phyloP scores from a whole-genome alignment of 805 yeast genomes.

The Candida multigemmis region DNA sequence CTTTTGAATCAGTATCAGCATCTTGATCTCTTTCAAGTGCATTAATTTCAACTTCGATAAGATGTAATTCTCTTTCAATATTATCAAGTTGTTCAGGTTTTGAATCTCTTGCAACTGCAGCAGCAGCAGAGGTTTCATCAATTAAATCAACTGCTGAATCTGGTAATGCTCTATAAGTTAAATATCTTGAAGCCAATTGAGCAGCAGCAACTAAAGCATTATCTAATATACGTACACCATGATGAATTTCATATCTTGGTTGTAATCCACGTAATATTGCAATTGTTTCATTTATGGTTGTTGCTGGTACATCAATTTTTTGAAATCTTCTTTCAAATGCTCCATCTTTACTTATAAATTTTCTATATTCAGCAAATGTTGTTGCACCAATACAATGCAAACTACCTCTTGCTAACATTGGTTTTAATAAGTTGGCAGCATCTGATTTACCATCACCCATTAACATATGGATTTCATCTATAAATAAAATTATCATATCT shows the following conservation, averaged over 20 bases:
- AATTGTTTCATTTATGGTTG: constrained; percentile 85
- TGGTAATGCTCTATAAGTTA: constrained; percentile 92
- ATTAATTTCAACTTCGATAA: constrained; percentile 90
- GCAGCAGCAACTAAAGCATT: constrained; percentile 92
- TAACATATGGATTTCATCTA: constrained; percentile 97
- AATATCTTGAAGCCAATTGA: constrained; percentile 85
- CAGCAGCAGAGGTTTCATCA: constrained; percentile 95
- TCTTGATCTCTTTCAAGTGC: constrained; percentile 95
- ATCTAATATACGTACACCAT: constrained; percentile 93
- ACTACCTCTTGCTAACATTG: constrained; percentile 93
- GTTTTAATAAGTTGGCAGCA: constrained; percentile 93
- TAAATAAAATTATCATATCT: constrained; percentile 79
- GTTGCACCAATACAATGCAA: constrained; percentile 98
- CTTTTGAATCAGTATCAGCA: constrained; percentile 74
- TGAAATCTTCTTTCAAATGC: constrained; percentile 99
- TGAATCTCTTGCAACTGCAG: constrained; percentile 96
- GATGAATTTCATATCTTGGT: constrained; percentile 92
- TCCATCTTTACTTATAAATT: constrained; percentile 91
- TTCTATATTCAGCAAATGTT: constrained; percentile 88
- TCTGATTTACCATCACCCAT: constrained; percentile 99
- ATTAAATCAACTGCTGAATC: constrained; percentile 95
- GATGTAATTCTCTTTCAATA: constrained; percentile 84
- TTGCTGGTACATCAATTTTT: constrained; percentile 91
- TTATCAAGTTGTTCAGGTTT: constrained; percentile 95
- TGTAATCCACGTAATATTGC: constrained; percentile 96